Percentiles rank a stretch among this genome's conserved stretches.
Conservation (phyloP, 106 monocot genomes). For the Hemerocallis citrina region DNA sequence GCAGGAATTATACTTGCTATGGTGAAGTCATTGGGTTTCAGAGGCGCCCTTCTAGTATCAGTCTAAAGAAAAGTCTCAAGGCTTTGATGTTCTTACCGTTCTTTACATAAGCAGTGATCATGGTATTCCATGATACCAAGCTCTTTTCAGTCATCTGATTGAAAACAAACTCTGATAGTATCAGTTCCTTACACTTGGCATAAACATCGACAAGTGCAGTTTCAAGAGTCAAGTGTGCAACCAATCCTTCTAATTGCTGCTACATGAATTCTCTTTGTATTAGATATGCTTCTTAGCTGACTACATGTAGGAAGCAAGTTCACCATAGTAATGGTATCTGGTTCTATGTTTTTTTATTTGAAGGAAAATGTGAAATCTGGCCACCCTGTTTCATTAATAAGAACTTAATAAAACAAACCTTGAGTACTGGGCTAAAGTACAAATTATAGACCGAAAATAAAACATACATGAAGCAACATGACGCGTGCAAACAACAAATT, state of each 20-base stretch:
- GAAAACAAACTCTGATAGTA: conserved; percentile 41
- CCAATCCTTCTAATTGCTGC: conserved; percentile 34
- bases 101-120: conserved; percentile 59
- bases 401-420: no score
- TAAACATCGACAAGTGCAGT: conserved; percentile 60
- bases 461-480: no score
- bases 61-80: conserved; percentile 35
- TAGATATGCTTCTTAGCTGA: conserved; percentile 12
- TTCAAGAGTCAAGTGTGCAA: conserved; percentile 56
- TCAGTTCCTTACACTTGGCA: conserved; percentile 48
- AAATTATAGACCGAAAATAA: no score
- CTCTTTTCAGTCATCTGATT: conserved; percentile 39
- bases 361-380: no score
- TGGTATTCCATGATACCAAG: conserved; percentile 66
- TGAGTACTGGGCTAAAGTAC: no score
- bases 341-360: conserved; percentile 8
- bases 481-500: no score
- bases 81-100: conserved; percentile 35
- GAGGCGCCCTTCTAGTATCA: conserved; percentile 15
- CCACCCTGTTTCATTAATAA: no score
- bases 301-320: conserved; percentile 50
- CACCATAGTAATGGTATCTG: conserved; percentile 51
- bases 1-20: conserved; percentile 50
- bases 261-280: conserved; percentile 60
- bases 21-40: conserved; percentile 63